phyloP scores from a whole-genome alignment of 1,284 basidiomycete genomes.

The Apiotrichum veenhuisii region DNA sequence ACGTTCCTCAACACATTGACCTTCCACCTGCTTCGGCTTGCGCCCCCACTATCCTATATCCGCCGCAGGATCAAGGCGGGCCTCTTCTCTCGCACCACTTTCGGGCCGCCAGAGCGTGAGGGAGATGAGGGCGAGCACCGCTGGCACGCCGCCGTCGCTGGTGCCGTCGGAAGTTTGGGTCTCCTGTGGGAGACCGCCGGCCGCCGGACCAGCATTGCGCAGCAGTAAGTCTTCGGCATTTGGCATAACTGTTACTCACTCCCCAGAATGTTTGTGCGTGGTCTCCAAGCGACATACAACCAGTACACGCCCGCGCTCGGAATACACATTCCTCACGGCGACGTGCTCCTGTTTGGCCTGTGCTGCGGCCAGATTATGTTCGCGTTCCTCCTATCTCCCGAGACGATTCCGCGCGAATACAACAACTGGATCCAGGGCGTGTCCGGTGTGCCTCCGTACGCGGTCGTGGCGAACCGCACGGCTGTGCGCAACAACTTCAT shows the following conservation, averaged over 20 bases:
- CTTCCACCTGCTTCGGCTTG: conserved; percentile 74
- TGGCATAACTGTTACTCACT: neutral
- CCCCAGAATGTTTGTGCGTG: conserved; percentile 50
- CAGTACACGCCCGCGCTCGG: conserved; percentile 46
- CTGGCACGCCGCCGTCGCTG: conserved; percentile 88
- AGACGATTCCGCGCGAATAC: conserved; percentile 76
- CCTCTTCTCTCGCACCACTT: conserved; percentile 34
- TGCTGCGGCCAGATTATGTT: conserved; percentile 89
- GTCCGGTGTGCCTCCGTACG: conserved; percentile 61
- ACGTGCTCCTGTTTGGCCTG: conserved; percentile 74
- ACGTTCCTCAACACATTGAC: conserved; percentile 76
- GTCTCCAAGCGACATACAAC: conserved; percentile 53
- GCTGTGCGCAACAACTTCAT: conserved; percentile 61
- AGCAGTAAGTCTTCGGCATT: conserved; percentile 58
- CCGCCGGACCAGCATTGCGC: conserved; percentile 70
- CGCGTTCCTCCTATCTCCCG: conserved; percentile 72
- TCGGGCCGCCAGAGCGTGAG: conserved; percentile 52
- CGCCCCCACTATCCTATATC: conserved; percentile 58
- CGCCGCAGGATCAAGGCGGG: conserved; percentile 36
- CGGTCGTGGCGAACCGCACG: conserved; percentile 61
- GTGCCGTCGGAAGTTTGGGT: conserved; percentile 69
- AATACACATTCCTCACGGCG: conserved; percentile 76
- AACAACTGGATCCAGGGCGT: conserved; percentile 66
- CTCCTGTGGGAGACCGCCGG: conserved; percentile 75
- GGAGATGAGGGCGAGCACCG: conserved; percentile 56